These are phyloP conservation scores for Dactylellina haptotyla DNA, from an alignment of 2,329 filamentous ascomycete genomes.

Conservation along the genomic window DNA sequence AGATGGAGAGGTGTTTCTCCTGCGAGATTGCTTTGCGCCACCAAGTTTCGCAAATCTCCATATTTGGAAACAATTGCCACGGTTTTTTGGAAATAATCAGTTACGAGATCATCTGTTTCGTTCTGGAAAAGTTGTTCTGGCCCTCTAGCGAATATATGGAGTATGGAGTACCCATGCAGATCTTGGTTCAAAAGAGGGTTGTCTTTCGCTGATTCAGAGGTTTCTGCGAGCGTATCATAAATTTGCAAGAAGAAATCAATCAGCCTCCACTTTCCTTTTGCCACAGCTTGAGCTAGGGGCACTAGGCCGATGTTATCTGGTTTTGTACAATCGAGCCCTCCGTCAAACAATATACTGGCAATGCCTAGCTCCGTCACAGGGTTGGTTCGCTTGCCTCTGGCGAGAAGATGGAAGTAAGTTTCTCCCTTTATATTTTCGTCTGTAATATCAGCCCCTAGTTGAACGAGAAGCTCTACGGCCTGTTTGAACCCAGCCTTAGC, in stretches of 20 bases:
- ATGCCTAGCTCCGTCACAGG: slow-evolving; percentile 1
- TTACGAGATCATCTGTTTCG: background rate
- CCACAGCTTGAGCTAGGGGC: background rate
- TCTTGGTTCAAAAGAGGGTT: background rate
- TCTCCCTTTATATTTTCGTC: slow-evolving; percentile 10
- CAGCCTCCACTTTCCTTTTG: background rate
- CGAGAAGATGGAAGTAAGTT: slow-evolving; percentile 21
- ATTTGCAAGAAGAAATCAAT: slow-evolving; percentile 15
- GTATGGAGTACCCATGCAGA: background rate
- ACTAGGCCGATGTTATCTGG: background rate
- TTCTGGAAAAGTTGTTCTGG: background rate
- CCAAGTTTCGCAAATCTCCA: background rate
- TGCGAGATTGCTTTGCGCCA: background rate
- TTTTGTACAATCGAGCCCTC: slow-evolving; percentile 14
- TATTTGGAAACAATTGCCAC: background rate
- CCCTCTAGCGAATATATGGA: slow-evolving; percentile 10
- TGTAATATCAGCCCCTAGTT: slow-evolving; percentile 11
- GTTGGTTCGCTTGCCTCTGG: background rate
- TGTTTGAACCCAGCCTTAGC: slow-evolving; percentile 20
- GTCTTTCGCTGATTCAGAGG: background rate
- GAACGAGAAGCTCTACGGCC: slow-evolving; percentile 12
- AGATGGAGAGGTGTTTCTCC: slow-evolving; percentile 24
- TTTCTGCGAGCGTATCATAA: background rate
- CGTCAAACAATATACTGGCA: slow-evolving; percentile 7
- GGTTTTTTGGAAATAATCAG: background rate